Evolutionary conservation across 805 yeast genomes (phyloP).

Genomic region (Suhomyces pyralidae): DNA sequence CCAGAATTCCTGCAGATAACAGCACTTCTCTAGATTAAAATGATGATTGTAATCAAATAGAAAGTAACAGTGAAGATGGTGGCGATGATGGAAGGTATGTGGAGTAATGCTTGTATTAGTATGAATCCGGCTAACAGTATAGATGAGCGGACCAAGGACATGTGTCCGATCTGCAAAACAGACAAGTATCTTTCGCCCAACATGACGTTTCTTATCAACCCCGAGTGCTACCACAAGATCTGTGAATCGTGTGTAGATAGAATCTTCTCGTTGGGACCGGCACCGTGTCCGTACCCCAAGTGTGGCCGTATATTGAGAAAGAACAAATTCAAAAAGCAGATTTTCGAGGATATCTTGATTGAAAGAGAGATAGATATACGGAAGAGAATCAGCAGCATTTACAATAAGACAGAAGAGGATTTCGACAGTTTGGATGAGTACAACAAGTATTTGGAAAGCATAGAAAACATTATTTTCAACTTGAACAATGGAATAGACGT

Average conservation of each 20-base stretch:
- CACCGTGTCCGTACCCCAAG: constrained; percentile 91
- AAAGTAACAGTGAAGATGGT: neutral
- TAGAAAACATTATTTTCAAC: constrained; percentile 79
- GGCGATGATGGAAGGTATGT: neutral
- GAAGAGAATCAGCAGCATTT: constrained; percentile 68
- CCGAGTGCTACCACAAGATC: constrained; percentile 97
- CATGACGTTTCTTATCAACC: constrained; percentile 86
- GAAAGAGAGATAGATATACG: constrained; percentile 93
- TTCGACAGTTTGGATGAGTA: constrained; percentile 59
- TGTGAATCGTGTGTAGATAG: constrained; percentile 97
- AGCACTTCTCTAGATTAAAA: neutral
- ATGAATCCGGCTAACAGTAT: neutral
- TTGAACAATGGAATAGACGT: constrained; percentile 67
- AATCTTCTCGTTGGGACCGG: constrained; percentile 90
- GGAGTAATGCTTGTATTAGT: neutral
- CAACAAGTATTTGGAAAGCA: constrained; percentile 77
- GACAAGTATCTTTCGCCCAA: constrained; percentile 92
- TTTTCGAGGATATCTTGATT: constrained; percentile 85
- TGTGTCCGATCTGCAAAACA: constrained; percentile 97
- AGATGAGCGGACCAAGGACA: constrained; percentile 61
- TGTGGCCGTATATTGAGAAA: constrained; percentile 86
- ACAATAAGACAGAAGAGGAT: constrained; percentile 76
- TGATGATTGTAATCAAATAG: neutral
- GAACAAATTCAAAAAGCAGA: constrained; percentile 86
- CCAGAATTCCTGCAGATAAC: too few species aligned